Conservation (phyloP, 163 green algal genomes). For the Scenedesmus sp. region DNA sequence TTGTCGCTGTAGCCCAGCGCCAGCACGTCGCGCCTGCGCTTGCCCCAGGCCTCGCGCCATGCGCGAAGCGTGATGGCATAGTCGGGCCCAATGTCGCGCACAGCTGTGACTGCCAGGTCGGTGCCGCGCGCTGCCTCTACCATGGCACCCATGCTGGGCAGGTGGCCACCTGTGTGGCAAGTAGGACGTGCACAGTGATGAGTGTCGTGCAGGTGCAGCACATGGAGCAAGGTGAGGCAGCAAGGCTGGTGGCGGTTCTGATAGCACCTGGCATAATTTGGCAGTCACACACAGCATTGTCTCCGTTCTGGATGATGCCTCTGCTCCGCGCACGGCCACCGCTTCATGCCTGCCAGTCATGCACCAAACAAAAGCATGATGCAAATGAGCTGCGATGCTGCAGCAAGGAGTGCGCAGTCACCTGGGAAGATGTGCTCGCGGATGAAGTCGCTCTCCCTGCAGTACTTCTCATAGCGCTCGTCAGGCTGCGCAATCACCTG, state of each 20-base stretch:
- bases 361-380: too few relatives aligned
- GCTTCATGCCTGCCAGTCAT: not conserved
- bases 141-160: constrained; percentile 80
- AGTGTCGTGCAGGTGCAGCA: too few relatives aligned
- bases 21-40: constrained; percentile 49
- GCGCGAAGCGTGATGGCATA: constrained; percentile 92
- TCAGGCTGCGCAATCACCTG: constrained; percentile 69
- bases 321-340: too few relatives aligned
- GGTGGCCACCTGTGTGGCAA: constrained; percentile 28
- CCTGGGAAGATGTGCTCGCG: constrained; percentile 99
- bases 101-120: constrained; percentile 64
- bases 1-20: constrained; percentile 80
- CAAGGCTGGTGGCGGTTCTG: too few relatives aligned
- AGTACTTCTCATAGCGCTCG: constrained; percentile 91
- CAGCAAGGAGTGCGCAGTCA: constrained; percentile 59
- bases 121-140: constrained; percentile 80
- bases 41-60: constrained; percentile 81
- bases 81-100: constrained; percentile 87
- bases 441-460: constrained; percentile 95
- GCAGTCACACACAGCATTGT: not conserved
- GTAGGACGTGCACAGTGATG: too few relatives aligned
- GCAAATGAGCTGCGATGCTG: not conserved
- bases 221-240: too few relatives aligned
- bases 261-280: too few relatives aligned
- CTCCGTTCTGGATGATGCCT: not conserved